These are phyloP conservation scores for Phlyctochytrium bullatum DNA, from an alignment of 192 early-diverging fungal genomes.

Conservation along the genomic window DNA sequence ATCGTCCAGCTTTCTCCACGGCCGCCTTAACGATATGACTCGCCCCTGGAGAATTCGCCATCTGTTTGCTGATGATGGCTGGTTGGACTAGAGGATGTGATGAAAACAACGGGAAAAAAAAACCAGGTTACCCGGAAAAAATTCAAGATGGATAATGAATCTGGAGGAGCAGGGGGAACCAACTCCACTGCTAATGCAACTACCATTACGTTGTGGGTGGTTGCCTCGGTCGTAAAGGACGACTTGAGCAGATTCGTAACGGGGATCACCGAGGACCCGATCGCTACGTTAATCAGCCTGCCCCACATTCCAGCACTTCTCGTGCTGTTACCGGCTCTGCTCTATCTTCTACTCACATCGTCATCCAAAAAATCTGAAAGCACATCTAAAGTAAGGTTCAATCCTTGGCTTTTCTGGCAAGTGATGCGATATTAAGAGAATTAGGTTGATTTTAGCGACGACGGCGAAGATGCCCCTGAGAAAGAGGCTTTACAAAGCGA, in stretches of 20 bases:
- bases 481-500: constrained; percentile 16
- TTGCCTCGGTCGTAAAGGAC: neutral
- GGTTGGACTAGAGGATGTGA: no score
- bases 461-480: constrained; percentile 11
- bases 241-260: neutral
- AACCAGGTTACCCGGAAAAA: no score
- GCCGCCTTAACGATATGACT: no score
- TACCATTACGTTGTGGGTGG: no score
- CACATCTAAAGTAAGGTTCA: neutral
- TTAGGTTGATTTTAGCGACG: neutral
- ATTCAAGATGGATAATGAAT: no score
- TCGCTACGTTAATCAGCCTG: constrained; percentile 6
- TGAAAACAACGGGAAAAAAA: no score
- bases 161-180: no score
- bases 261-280: constrained; percentile 11
- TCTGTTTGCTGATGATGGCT: no score
- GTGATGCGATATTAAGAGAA: neutral
- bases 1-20: no score
- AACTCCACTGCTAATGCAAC: no score
- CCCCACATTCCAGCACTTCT: constrained; percentile 7
- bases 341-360: neutral
- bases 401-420: neutral
- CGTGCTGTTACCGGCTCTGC: neutral
- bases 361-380: neutral
- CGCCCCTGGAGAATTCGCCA: no score